phyloP scores from a whole-genome alignment of 1,139 yeast species.

The Zygoascus hellenicus region DNA sequence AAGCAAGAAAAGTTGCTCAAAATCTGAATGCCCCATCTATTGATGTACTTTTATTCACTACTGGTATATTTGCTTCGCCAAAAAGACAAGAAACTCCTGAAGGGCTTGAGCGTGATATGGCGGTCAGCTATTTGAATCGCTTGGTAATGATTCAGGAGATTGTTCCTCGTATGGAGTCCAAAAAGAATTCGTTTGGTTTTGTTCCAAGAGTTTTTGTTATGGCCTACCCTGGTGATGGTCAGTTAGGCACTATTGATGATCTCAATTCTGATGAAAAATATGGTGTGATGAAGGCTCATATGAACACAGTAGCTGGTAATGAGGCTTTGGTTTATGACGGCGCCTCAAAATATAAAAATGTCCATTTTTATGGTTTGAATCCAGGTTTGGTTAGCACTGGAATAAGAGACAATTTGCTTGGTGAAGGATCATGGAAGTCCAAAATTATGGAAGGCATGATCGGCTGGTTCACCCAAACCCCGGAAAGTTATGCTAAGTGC shows the following conservation, averaged over 20 bases:
- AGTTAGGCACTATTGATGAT: not conserved
- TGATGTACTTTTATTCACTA: not conserved
- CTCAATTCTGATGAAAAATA: not conserved
- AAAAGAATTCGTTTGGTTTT: not conserved
- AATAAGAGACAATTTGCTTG: not conserved
- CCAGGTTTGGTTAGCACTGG: not conserved
- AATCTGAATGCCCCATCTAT: not conserved
- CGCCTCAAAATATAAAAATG: not conserved
- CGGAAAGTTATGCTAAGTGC: not conserved
- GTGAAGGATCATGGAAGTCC: not conserved
- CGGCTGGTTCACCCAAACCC: not conserved
- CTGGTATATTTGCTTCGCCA: not conserved
- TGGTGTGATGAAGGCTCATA: not conserved
- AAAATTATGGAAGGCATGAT: not conserved
- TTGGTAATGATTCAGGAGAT: not conserved
- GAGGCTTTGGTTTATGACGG: not conserved
- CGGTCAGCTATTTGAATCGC: not conserved
- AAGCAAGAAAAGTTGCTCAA: not conserved
- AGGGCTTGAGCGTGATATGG: not conserved
- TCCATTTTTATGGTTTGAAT: not conserved
- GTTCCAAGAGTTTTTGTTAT: not conserved
- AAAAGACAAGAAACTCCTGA: not conserved
- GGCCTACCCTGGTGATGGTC: not conserved
- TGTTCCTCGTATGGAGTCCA: not conserved
- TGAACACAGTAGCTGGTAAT: constrained; percentile 1